Evolutionary conservation across 306 rosid genomes (phyloP).

Genomic region (Quercus agrifolia): DNA sequence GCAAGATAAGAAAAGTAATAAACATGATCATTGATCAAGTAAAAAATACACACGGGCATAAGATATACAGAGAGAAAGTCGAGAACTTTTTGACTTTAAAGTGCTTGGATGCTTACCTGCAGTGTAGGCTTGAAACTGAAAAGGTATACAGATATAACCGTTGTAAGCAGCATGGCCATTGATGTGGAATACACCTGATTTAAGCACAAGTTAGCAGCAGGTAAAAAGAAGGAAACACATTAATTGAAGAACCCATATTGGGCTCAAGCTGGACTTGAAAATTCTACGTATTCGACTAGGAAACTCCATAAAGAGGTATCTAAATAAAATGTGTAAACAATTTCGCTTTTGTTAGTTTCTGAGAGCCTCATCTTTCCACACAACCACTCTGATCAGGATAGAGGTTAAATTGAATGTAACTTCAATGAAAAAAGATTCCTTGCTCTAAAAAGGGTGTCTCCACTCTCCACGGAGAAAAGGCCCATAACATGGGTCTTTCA

Average conservation of each 20-base stretch:
- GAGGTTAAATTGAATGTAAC: not conserved
- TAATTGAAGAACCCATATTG: not conserved
- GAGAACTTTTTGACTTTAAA: not conserved
- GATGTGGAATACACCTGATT: conserved; percentile 86
- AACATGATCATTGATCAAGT: not conserved
- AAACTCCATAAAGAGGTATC: not conserved
- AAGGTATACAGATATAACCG: conserved; percentile 67
- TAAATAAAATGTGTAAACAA: not conserved
- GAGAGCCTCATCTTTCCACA: not conserved
- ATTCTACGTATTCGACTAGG: not conserved
- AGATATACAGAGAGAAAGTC: not conserved
- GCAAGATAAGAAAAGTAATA: conserved; percentile 14
- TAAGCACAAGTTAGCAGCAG: not conserved
- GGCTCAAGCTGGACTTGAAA: not conserved
- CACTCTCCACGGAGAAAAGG: no score
- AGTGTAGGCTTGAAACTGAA: conserved; percentile 81
- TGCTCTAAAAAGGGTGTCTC: not conserved
- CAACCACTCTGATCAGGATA: not conserved
- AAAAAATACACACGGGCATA: not conserved
- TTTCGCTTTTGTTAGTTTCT: not conserved
- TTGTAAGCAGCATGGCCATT: conserved; percentile 96
- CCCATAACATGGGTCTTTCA: no score
- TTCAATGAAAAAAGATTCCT: not conserved
- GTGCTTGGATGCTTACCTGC: conserved; percentile 48
- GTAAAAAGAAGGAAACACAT: conserved; percentile 7